phyloP scores from a whole-genome alignment of 1,284 basidiomycete species.

The Sparassis latifolia region DNA sequence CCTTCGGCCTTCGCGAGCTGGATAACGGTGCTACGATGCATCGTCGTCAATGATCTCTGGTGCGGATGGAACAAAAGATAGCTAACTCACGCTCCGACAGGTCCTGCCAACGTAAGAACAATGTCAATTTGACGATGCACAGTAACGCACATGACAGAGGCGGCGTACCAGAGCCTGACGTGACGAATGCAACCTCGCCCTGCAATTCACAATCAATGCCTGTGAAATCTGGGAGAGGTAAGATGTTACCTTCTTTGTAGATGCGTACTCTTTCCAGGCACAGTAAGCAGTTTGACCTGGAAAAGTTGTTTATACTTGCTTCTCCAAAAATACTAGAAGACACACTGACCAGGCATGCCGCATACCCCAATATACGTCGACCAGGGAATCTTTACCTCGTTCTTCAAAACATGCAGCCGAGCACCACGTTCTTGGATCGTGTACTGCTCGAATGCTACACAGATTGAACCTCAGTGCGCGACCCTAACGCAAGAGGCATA shows the following conservation, averaged over 20 bases:
- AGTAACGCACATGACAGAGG: not conserved
- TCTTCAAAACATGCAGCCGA: slow-evolving; percentile 14
- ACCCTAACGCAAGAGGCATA: too few relatives aligned
- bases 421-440: slow-evolving; percentile 7
- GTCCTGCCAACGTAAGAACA: slow-evolving; percentile 1
- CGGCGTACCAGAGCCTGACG: slow-evolving; percentile 12
- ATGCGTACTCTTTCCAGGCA: slow-evolving; percentile 19
- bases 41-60: too few relatives aligned
- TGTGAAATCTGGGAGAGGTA: too few relatives aligned
- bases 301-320: not conserved
- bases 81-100: slow-evolving; percentile 9
- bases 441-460: slow-evolving; percentile 20
- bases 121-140: not conserved
- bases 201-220: not conserved
- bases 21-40: slow-evolving; percentile 27
- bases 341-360: slow-evolving; percentile 27
- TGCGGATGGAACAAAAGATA: too few relatives aligned
- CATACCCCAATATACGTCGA: slow-evolving; percentile 26
- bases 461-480: not conserved
- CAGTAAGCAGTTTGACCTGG: slow-evolving; percentile 21
- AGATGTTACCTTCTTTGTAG: slow-evolving; percentile 12
- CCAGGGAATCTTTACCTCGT: slow-evolving; percentile 23
- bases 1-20: slow-evolving; percentile 63
- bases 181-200: slow-evolving; percentile 21
- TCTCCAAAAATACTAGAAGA: not conserved